Evolutionary conservation across 495 filamentous ascomycete genomes (phyloP), one percentile per base, ranked within the genome.

Genomic region (Aspergillus incahuasiensis): DNA sequence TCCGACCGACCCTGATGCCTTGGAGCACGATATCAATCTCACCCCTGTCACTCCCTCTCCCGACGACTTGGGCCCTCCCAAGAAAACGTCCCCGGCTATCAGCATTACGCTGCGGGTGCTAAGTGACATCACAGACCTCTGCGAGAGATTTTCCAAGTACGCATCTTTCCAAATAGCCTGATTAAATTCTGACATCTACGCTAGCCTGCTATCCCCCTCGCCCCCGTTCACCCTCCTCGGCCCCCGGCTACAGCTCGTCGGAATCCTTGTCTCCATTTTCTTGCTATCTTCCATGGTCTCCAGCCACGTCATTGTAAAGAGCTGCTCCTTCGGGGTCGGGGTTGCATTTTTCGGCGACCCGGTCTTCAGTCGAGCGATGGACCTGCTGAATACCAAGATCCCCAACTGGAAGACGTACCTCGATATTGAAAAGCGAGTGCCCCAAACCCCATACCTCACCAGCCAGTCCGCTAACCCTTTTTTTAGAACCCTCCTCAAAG

Each of bases 321-420:
- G 71, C 20, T 66, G 76, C 11, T 82, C 78, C 0, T 84, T 92
- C 57, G 68, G 78, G 24, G 25, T 84, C 32, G 90, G 90, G 1
- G 76, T 90, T 43, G 82, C 72, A 15, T 90, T 95, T 73, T 95
- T 95, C 56, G 86, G 85, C 4, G 90, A 92, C 58, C 91, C 91
- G 0, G 47, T 92, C 55, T 80, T 92, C 56, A 66, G 67, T 46
- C 79, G 77, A 0, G 84, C 75, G 15, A 61, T 90, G 4, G 69
- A 73, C 21, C 83, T 79, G 58, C 70, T 95, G 44, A 89, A 92
- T 64, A 66, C 66, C 4, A 79, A 78, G 35, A 79, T 83, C 57
- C 90, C 90, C 4, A 64, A 86, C 62, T 96, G 90, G 91, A 77
- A 87, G 60, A 87, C 89, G 56, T 63, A 87, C 3, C 72, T 96